Evolutionary conservation across 805 yeast genomes (phyloP).

Genomic region (Zygotorulaspora florentina): DNA sequence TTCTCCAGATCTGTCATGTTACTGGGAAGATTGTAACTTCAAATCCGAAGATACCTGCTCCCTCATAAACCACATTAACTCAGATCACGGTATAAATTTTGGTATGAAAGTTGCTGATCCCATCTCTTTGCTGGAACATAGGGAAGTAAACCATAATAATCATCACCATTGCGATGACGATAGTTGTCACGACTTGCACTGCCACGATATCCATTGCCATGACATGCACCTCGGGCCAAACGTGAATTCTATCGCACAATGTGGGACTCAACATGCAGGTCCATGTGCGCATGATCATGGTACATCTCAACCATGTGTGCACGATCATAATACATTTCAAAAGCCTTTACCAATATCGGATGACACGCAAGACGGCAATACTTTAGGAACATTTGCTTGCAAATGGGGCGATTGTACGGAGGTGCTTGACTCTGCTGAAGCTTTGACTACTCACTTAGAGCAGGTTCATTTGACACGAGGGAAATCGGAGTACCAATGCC

Average conservation of each 20-base stretch:
- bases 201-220: constrained; percentile 6
- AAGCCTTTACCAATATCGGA: not conserved
- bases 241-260: not conserved
- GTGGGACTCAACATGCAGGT: not conserved
- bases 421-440: constrained; percentile 50
- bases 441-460: constrained; percentile 67
- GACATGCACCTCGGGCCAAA: not conserved
- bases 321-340: not conserved
- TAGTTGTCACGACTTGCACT: not conserved
- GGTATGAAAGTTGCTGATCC: constrained; percentile 27
- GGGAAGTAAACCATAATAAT: constrained; percentile 11
- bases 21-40: constrained; percentile 71
- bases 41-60: constrained; percentile 48
- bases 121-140: constrained; percentile 16
- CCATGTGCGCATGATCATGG: no score
- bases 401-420: constrained; percentile 44
- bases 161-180: constrained; percentile 13
- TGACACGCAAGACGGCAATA: not conserved
- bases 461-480: constrained; percentile 71
- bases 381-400: constrained; percentile 13
- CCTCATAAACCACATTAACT: constrained; percentile 57
- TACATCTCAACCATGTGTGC: no score
- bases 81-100: constrained; percentile 40
- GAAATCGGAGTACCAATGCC: constrained; percentile 61
- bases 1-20: constrained; percentile 42